Conservation (phyloP, 768 basidiomycete genomes). For the Kwoniella dejecticola region DNA sequence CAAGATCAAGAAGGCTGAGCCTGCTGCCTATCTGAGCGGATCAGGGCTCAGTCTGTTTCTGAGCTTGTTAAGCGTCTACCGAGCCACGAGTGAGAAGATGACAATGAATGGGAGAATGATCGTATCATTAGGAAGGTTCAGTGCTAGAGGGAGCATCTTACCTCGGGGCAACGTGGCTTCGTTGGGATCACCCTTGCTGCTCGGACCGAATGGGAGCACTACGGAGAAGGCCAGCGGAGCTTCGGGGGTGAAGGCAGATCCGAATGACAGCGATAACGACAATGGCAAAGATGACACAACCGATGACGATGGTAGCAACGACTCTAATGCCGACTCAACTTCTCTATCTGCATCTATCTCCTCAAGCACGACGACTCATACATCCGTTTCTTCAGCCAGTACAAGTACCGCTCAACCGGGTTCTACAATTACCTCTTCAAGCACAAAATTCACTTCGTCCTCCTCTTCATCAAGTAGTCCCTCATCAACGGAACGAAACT, state of each 20-base stretch:
- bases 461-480: not conserved
- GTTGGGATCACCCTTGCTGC: constrained; percentile 12
- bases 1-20: constrained; percentile 3
- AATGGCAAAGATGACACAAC: not conserved
- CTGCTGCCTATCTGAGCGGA: constrained; percentile 4
- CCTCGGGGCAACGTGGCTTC: constrained; percentile 1
- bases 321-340: not conserved
- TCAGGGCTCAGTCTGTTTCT: too few species aligned
- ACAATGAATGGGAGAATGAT: not conserved
- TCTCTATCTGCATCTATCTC: not conserved
- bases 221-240: not conserved
- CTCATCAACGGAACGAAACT: not conserved
- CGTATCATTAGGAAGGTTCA: not conserved
- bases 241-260: not conserved
- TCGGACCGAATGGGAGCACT: constrained; percentile 4
- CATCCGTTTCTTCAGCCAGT: not conserved
- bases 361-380: not conserved
- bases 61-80: too few species aligned
- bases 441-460: not conserved
- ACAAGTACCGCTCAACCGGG: not conserved
- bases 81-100: too few species aligned
- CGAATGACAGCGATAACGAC: not conserved
- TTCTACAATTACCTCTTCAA: not conserved
- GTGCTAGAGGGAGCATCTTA: constrained; percentile 7
- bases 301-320: not conserved